Percentiles rank a stretch among this genome's conserved stretches.
Evolutionary conservation across 2,329 filamentous ascomycete species (phyloP).

Genomic region (Graphilbum fragrans): DNA sequence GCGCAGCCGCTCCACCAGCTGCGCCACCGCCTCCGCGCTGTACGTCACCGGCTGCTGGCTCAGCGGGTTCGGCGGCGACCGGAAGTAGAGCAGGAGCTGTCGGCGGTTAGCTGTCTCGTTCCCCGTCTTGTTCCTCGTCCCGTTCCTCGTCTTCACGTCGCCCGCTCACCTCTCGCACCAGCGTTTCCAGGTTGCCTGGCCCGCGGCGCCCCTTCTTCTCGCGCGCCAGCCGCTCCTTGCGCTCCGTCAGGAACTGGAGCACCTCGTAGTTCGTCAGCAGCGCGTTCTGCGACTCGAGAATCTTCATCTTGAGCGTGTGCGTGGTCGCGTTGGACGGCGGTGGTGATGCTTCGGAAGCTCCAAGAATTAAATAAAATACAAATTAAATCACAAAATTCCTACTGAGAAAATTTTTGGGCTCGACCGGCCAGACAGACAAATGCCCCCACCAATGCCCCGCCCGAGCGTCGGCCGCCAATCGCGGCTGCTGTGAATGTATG

Average conservation of each 20-base stretch:
- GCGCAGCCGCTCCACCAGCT: constrained; percentile 41
- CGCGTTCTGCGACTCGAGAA: constrained; percentile 58
- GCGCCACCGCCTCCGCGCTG: constrained; percentile 34
- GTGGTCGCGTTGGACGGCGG: background rate
- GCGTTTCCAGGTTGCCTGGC: constrained; percentile 42
- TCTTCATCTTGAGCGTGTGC: constrained; percentile 41
- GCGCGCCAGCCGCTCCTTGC: constrained; percentile 28
- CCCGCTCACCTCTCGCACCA: constrained; percentile 49
- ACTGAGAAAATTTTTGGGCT: no score
- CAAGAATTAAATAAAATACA: no score
- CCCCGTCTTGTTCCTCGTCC: background rate
- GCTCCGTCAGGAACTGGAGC: constrained; percentile 47
- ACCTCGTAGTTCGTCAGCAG: constrained; percentile 65
- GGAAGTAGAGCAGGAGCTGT: constrained; percentile 20
- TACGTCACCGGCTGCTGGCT: constrained; percentile 43
- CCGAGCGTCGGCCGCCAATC: no score
- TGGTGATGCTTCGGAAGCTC: no score
- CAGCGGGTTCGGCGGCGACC: constrained; percentile 40
- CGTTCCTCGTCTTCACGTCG: background rate
- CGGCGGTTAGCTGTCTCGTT: background rate
- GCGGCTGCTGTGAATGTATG: no score
- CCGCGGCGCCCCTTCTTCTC: constrained; percentile 40
- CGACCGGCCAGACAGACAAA: no score
- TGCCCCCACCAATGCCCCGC: no score
- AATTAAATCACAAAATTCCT: no score